A percentile compares a stretch with the other conserved stretches of the same genome.
phyloP scores from a whole-genome alignment of 2,329 filamentous ascomycete species.

The Pseudogymnoascus sp. region DNA sequence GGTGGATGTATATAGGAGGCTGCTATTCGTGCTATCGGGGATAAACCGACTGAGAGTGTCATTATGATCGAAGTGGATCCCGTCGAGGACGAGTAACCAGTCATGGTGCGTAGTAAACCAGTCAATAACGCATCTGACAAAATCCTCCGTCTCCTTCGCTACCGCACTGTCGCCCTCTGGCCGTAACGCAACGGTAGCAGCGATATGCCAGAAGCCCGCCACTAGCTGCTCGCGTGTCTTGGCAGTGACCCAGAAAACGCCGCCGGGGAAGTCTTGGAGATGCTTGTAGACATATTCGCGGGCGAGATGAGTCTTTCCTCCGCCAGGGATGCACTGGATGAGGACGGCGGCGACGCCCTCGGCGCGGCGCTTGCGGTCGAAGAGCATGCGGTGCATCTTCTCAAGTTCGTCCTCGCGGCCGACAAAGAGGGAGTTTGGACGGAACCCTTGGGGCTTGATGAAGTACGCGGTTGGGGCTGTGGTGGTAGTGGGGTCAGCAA shows the following conservation, averaged over 20 bases:
- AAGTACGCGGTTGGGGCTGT: constrained; percentile 23
- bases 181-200: constrained; percentile 44
- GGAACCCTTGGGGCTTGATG: constrained; percentile 47
- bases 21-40: constrained; percentile 54
- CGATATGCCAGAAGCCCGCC: constrained; percentile 59
- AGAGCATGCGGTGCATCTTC: constrained; percentile 50
- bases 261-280: constrained; percentile 51
- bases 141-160: constrained; percentile 32
- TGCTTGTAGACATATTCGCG: constrained; percentile 58
- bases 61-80: constrained; percentile 51
- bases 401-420: constrained; percentile 52
- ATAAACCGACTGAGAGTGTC: constrained; percentile 50
- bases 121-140: constrained; percentile 47
- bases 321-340: constrained; percentile 55
- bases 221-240: constrained; percentile 50
- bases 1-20: constrained; percentile 61
- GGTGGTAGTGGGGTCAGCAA: constrained; percentile 9
- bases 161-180: constrained; percentile 27
- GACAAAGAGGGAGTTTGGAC: constrained; percentile 54
- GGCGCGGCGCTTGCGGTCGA: constrained; percentile 45
- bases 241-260: constrained; percentile 62
- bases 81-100: constrained; percentile 62
- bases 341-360: constrained; percentile 55
- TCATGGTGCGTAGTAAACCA: constrained; percentile 55
- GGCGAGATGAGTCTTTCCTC: constrained; percentile 61